These are phyloP conservation scores for Alternaria hordeiaustralica DNA, from an alignment of 2,329 filamentous ascomycete species.

Conservation along the genomic window DNA sequence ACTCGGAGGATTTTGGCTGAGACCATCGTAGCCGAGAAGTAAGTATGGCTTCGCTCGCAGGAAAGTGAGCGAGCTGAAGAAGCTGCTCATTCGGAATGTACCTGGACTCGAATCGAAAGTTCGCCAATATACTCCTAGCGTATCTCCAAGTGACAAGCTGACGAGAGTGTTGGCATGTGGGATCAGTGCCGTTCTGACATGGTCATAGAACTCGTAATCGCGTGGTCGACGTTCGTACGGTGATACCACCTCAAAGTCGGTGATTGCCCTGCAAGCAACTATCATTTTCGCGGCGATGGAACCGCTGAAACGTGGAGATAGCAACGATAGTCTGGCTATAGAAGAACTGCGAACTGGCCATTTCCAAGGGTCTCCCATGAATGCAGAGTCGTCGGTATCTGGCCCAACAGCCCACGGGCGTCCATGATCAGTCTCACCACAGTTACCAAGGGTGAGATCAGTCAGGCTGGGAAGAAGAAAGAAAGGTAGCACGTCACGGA, in stretches of 20 bases:
- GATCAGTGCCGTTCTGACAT: accelerated
- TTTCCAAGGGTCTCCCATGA: neutral
- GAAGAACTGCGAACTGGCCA: accelerated
- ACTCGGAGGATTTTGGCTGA: neutral
- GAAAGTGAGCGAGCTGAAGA: neutral
- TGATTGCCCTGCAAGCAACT: accelerated
- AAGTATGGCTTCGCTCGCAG: neutral
- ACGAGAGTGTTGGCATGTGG: too few species aligned
- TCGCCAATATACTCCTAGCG: too few species aligned
- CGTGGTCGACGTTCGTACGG: accelerated
- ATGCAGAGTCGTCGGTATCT: neutral
- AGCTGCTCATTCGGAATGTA: neutral
- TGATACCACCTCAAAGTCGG: neutral
- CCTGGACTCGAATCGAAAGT: neutral
- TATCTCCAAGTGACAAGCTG: too few species aligned
- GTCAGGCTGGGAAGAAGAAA: neutral
- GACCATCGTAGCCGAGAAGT: neutral
- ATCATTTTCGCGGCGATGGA: neutral
- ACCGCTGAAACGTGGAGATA: neutral
- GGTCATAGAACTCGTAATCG: neutral
- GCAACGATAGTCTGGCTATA: accelerated
- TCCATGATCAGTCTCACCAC: neutral
- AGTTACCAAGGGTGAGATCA: neutral
- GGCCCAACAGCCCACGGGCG: neutral
- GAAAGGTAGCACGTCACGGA: neutral